These are phyloP conservation scores for Trichosporon asahii DNA, from an alignment of 1,284 basidiomycete genomes.

Conservation along the genomic window DNA sequence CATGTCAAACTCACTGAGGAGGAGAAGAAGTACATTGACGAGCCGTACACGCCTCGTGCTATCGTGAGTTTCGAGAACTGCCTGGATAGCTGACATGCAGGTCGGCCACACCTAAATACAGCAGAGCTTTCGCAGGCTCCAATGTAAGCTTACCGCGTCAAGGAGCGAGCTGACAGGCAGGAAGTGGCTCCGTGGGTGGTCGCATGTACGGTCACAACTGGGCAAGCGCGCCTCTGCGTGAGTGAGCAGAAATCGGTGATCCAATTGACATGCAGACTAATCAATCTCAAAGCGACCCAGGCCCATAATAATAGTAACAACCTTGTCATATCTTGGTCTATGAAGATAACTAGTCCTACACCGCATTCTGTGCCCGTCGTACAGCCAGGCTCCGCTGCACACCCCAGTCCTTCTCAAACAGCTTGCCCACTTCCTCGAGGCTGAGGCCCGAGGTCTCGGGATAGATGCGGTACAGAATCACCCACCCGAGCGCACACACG, in stretches of 20 bases:
- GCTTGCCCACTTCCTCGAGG: conserved; percentile 54
- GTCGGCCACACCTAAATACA: conserved; percentile 5
- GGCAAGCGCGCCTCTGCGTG: not conserved
- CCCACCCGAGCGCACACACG: conserved; percentile 65
- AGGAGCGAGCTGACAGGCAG: too few species aligned
- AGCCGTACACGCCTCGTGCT: conserved; percentile 50
- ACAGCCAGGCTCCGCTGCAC: conserved; percentile 49
- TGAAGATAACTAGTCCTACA: not conserved
- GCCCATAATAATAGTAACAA: not conserved
- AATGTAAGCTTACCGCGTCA: too few species aligned
- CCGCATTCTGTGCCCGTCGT: conserved; percentile 18
- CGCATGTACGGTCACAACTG: too few species aligned
- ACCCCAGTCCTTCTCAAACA: conserved; percentile 55
- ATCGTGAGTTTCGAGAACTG: conserved; percentile 11
- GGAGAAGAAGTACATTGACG: conserved; percentile 57
- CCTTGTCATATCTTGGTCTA: not conserved
- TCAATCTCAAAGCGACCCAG: too few species aligned
- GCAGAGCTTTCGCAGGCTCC: not conserved
- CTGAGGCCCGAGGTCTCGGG: conserved; percentile 63
- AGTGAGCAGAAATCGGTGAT: too few species aligned
- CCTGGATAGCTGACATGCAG: not conserved
- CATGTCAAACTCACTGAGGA: conserved; percentile 54
- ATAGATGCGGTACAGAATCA: conserved; percentile 68
- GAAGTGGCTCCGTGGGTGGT: too few species aligned
- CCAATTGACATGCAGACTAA: too few species aligned